Conservation (phyloP, 2,329 filamentous ascomycete species). For the Volutella citrinella region DNA sequence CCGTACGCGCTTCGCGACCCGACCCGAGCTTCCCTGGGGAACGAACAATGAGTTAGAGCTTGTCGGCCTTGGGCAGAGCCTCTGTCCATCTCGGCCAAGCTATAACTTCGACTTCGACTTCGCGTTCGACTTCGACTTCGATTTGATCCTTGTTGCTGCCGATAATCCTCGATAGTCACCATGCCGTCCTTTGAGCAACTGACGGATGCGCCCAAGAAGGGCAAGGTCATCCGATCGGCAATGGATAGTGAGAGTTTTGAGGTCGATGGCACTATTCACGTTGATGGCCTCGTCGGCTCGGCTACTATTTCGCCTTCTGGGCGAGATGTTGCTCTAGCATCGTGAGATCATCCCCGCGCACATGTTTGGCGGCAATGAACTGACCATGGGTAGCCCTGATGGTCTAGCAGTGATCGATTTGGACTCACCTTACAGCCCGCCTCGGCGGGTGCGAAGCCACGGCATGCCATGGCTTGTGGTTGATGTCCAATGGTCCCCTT, state of each 20-base stretch:
- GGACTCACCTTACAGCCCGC: conserved; percentile 83
- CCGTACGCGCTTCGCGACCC: no score
- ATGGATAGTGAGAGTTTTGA: conserved; percentile 88
- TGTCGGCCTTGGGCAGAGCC: no score
- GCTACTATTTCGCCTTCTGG: conserved; percentile 91
- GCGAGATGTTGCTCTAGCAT: conserved; percentile 85
- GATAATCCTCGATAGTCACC: conserved; percentile 22
- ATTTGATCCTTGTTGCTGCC: no score
- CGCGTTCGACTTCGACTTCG: no score
- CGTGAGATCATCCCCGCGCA: conserved; percentile 56
- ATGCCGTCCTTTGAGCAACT: conserved; percentile 51
- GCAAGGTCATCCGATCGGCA: conserved; percentile 62
- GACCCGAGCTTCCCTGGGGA: no score
- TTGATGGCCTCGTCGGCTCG: conserved; percentile 79
- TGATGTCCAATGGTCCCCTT: conserved; percentile 96
- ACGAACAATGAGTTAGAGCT: no score
- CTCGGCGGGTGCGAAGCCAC: conserved; percentile 76
- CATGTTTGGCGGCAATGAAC: no score
- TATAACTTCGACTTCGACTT: conserved; percentile 19
- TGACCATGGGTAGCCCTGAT: conserved; percentile 55
- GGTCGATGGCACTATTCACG: conserved; percentile 77
- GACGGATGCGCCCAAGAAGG: conserved; percentile 49
- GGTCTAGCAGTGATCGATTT: conserved; percentile 90
- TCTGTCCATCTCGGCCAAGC: no score
- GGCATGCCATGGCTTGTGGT: conserved; percentile 92